Evolutionary conservation across 495 filamentous ascomycete species (phyloP).

Genomic region (Xylaria acuta): DNA sequence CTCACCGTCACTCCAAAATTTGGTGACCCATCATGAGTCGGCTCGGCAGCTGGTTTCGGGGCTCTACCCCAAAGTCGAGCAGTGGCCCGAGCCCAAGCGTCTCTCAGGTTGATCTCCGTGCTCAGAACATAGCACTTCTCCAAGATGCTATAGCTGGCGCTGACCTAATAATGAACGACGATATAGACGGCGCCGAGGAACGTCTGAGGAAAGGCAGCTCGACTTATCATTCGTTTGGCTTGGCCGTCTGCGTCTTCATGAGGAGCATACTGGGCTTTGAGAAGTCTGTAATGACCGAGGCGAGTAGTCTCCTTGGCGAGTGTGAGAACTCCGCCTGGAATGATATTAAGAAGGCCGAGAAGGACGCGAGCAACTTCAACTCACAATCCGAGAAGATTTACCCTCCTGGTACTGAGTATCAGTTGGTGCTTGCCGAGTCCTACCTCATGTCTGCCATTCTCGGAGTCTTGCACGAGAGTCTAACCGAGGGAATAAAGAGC

Average conservation of each 20-base stretch:
- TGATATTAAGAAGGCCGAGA: slow-evolving; percentile 77
- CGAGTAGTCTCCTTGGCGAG: slow-evolving; percentile 72
- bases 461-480: slow-evolving; percentile 86
- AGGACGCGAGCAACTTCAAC: slow-evolving; percentile 47
- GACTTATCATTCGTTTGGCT: slow-evolving; percentile 90
- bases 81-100: slow-evolving; percentile 30
- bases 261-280: slow-evolving; percentile 90
- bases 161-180: slow-evolving; percentile 85
- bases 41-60: slow-evolving; percentile 41
- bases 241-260: slow-evolving; percentile 83
- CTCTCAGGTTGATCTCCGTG: slow-evolving; percentile 36
- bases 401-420: slow-evolving; percentile 82
- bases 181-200: slow-evolving; percentile 84
- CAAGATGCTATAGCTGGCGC: slow-evolving; percentile 55
- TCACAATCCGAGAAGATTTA: slow-evolving; percentile 61
- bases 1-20: background rate
- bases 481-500: slow-evolving; percentile 88
- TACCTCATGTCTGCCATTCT: slow-evolving; percentile 91
- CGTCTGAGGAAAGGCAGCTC: slow-evolving; percentile 74
- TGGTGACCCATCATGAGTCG: slow-evolving; percentile 35
- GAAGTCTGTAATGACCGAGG: slow-evolving; percentile 91
- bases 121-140: slow-evolving; percentile 48
- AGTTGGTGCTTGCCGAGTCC: slow-evolving; percentile 73
- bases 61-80: slow-evolving; percentile 33
- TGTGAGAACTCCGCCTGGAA: slow-evolving; percentile 81